phyloP scores from a whole-genome alignment of 1,284 basidiomycete genomes.

The Cutaneotrichosporon cavernicola region DNA sequence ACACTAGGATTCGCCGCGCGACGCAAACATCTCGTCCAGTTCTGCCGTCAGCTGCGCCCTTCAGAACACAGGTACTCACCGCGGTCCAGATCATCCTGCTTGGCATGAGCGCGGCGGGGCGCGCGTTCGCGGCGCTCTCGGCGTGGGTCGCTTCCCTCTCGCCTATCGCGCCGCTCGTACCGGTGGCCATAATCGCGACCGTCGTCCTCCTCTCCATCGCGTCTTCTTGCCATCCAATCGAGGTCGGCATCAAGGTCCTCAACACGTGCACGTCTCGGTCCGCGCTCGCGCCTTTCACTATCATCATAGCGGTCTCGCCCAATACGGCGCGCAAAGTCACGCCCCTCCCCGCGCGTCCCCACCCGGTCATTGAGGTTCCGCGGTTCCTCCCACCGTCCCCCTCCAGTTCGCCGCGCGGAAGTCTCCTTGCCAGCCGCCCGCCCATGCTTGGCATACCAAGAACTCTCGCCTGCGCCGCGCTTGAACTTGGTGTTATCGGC shows the following conservation, averaged over 20 bases:
- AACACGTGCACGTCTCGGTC: conserved; percentile 23
- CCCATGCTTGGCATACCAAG: conserved; percentile 47
- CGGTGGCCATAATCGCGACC: conserved; percentile 10
- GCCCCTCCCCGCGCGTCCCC: conserved; percentile 32
- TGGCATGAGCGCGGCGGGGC: conserved; percentile 21
- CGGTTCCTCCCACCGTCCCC: conserved; percentile 20
- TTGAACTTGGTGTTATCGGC: conserved; percentile 31
- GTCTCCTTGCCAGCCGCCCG: conserved; percentile 44
- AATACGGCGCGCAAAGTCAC: conserved; percentile 39
- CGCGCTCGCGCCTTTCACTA: conserved; percentile 25
- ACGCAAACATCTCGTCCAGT: conserved; percentile 29
- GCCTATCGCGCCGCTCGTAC: conserved; percentile 10
- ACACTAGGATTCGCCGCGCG: neutral
- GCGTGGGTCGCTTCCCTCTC: conserved; percentile 9
- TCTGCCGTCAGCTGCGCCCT: conserved; percentile 21
- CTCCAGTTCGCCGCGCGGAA: conserved; percentile 12
- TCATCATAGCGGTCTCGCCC: conserved; percentile 27
- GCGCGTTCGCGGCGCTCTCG: conserved; percentile 5
- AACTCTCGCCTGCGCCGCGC: conserved; percentile 33
- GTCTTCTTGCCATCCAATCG: conserved; percentile 33
- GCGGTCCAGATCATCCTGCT: conserved; percentile 42
- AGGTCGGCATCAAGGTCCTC: conserved; percentile 48
- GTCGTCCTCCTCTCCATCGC: conserved; percentile 23
- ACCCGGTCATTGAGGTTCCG: conserved; percentile 22
- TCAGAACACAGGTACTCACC: conserved; percentile 30